A percentile compares a stretch with the other conserved stretches of the same genome.
phyloP scores from a whole-genome alignment of 306 rosid species.

The Purshia tridentata region DNA sequence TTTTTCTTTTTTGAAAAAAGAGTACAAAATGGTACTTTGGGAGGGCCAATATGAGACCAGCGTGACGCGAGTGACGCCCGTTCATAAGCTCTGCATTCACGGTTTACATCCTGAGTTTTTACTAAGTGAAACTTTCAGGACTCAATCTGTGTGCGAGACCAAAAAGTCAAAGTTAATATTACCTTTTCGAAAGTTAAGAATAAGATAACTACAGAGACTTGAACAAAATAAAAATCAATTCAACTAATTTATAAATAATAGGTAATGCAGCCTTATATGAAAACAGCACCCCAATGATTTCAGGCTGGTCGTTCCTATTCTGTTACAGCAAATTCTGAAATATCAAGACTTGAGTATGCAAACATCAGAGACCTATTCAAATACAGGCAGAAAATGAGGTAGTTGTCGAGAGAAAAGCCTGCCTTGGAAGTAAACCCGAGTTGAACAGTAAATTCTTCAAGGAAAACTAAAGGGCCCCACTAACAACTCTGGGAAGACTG shows the following conservation, averaged over 20 bases:
- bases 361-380: background rate
- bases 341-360: slow-evolving; percentile 2
- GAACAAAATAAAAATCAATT: background rate
- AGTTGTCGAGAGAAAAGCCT: background rate
- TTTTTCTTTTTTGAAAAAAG: too few species aligned
- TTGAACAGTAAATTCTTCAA: slow-evolving; percentile 2
- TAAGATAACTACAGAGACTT: too few species aligned
- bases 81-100: too few species aligned
- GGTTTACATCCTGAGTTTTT: too few species aligned
- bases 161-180: too few species aligned
- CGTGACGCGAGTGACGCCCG: too few species aligned
- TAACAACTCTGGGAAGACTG: background rate
- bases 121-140: too few species aligned
- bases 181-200: too few species aligned
- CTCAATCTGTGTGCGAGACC: too few species aligned
- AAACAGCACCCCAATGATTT: slow-evolving; percentile 13
- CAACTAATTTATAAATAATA: background rate
- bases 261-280: slow-evolving; percentile 13
- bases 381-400: slow-evolving; percentile 5
- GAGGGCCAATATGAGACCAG: too few species aligned
- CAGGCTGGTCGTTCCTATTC: slow-evolving; percentile 13
- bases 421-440: slow-evolving; percentile 7
- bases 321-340: slow-evolving; percentile 11
- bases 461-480: background rate
- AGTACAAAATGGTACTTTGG: too few species aligned